phyloP scores from a whole-genome alignment of 495 filamentous ascomycete species.

The Hypoxylon cercidicola region DNA sequence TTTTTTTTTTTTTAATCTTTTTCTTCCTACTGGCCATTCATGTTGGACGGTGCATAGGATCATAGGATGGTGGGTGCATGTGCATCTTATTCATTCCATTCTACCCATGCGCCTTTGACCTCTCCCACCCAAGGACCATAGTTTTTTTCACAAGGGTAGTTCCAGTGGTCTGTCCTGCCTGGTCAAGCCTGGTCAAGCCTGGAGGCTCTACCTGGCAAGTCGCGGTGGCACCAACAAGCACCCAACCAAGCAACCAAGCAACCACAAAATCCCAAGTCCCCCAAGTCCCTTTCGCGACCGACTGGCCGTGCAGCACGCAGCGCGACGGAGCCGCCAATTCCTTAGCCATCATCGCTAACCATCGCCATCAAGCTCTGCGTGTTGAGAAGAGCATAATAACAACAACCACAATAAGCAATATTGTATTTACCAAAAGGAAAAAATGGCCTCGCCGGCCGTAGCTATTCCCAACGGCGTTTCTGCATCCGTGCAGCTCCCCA shows the following conservation, averaged over 20 bases:
- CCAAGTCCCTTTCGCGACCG: constrained; percentile 29
- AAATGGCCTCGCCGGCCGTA: constrained; percentile 58
- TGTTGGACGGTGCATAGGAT: constrained; percentile 1
- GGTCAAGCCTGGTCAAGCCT: neutral
- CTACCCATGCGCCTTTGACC: constrained; percentile 19
- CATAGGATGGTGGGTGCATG: neutral
- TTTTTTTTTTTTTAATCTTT: constrained; percentile 20
- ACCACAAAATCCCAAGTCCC: constrained; percentile 30
- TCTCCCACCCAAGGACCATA: neutral
- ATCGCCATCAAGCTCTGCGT: constrained; percentile 31
- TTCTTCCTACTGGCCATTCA: constrained; percentile 14
- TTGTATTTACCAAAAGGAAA: constrained; percentile 20
- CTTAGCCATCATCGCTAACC: constrained; percentile 36
- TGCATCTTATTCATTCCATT: constrained; percentile 12
- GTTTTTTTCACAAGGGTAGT: neutral
- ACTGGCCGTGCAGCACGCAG: constrained; percentile 55
- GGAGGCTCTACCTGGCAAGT: constrained; percentile 4
- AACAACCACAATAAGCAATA: constrained; percentile 12
- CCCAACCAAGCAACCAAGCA: constrained; percentile 8
- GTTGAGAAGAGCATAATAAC: constrained; percentile 18
- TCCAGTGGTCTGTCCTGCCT: constrained; percentile 3
- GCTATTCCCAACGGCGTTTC: constrained; percentile 55
- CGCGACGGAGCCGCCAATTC: constrained; percentile 53
- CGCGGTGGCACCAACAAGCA: constrained; percentile 40
- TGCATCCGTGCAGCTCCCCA: constrained; percentile 35